Base-by-base conservation (phyloP, 2,329 filamentous ascomycete species). In the Aspergillus sp. region DNA sequence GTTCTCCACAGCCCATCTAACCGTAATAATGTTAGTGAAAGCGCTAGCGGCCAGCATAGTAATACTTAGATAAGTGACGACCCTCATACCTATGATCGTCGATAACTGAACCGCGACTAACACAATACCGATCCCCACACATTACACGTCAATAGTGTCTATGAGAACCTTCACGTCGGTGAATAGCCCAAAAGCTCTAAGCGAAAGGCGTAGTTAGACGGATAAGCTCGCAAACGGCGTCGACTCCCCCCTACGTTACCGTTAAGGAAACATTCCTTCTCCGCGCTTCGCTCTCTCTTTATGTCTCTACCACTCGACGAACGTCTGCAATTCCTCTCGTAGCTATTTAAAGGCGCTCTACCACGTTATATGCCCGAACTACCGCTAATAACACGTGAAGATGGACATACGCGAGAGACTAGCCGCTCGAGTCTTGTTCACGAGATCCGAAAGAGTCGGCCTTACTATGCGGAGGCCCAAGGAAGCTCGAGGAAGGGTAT, bases 71-170 rank as follows among this genome's bases (percentile, higher is more conserved):
- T n/a, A 33, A 40, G 16, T 24, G 25, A 35, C 24, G 30, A 35
- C 20, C 16, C 27, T 40, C 31, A 35, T 22, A 36, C 29, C 28
- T 14, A 40, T 33, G 27, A 26, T 33, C n/a, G 25, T 33, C 38
- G n/a, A n/a, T n/a, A 35, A 41, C 35, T 31, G 35, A 10, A 36
- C 28, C 30, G 15, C 24, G 14, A 30, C 8, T 30, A 33, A 19
- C 34, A 33, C 22, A 24, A 20, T 19, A 22, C 30, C 27, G 24
- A 20, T 14, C 26, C 30, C 13, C 27, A 28, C 22, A 15, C 15
- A 17, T 30, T 32, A 19, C 36, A 15, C 20, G 22, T 26, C 10
- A 32, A 35, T 26, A 26, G 26, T 26, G 10, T 15, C 29, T 14
- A 12, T 20, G 29, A 16, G 14, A 32, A 24, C 15, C 16, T 11